Base-by-base conservation (phyloP, 139 green algal genomes). In the Coelastrella sp. region DNA sequence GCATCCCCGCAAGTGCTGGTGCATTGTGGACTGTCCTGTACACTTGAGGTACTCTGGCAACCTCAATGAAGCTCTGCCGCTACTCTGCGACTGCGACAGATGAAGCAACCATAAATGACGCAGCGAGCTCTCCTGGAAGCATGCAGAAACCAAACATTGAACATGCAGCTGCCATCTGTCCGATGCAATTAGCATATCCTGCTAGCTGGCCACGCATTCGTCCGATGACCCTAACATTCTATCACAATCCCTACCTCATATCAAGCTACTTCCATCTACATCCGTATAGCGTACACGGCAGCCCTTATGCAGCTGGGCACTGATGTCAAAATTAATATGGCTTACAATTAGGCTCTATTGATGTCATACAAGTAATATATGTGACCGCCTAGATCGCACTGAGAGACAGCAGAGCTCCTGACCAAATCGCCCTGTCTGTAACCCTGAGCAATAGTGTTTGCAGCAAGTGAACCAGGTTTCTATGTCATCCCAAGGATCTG, bases 21-120 rank as follows among this genome's bases (percentile, higher is more conserved):
- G 73, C 73, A 81, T 81, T 53, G n/a, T 81, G 50, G 30, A n/a
- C 35, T 81, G 32, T 68, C 73, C 50, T 66, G 73, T 50, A 48
- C 73, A 41, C 43, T 40, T 62, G 13, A 62, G 11, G 41, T 62
- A 69, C 37, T 35, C 67, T 57, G 23, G 11, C 34, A 15, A 30
- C 7, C 17, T 32, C 17, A 35, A 27, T 5, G 67, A 17, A n/a
- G n/a, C n/a, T n/a, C n/a, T n/a, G n/a, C n/a, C n/a, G n/a, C n/a
- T n/a, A n/a, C n/a, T n/a, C n/a, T n/a, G n/a, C n/a, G n/a, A n/a
- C n/a, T n/a, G n/a, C n/a, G n/a, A n/a, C n/a, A n/a, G n/a, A n/a
- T n/a, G n/a, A n/a, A n/a, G n/a, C n/a, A n/a, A n/a, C n/a, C n/a
- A n/a, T n/a, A n/a, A n/a, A n/a, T n/a, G n/a, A n/a, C n/a, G n/a